Conservation (phyloP, 1,284 basidiomycete genomes). For the Ceratobasidium sp. region DNA sequence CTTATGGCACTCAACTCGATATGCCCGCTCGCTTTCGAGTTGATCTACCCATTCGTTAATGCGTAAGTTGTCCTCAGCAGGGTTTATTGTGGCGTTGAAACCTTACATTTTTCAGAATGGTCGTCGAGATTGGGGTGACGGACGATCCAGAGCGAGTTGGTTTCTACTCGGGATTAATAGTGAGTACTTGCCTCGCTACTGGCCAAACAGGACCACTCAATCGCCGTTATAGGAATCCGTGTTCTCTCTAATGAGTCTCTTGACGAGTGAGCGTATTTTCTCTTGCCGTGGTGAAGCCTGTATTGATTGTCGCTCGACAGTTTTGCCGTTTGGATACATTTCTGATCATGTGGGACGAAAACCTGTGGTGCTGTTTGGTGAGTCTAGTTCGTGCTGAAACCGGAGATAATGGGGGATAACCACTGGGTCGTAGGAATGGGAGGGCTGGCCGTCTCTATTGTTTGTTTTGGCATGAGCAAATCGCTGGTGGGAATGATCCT, state of each 20-base stretch:
- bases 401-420: not conserved
- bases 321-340: slow-evolving; percentile 39
- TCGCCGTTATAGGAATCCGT: slow-evolving; percentile 33
- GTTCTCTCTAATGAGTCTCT: slow-evolving; percentile 37
- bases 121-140: slow-evolving; percentile 47
- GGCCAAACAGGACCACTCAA: not conserved
- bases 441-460: slow-evolving; percentile 43
- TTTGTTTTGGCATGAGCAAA: slow-evolving; percentile 48
- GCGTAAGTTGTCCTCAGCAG: slow-evolving; percentile 6
- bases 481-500: slow-evolving; percentile 42
- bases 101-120: slow-evolving; percentile 35
- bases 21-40: slow-evolving; percentile 33
- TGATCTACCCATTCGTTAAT: slow-evolving; percentile 40
- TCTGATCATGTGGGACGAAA: slow-evolving; percentile 47
- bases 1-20: slow-evolving; percentile 26
- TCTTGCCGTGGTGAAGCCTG: not conserved
- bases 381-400: not conserved
- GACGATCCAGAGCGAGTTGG: slow-evolving; percentile 45
- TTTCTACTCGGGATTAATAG: slow-evolving; percentile 48
- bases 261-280: slow-evolving; percentile 18
- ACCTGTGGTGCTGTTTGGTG: slow-evolving; percentile 47
- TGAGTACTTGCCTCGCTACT: slow-evolving; percentile 23
- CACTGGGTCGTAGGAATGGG: slow-evolving; percentile 1
- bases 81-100: not conserved
- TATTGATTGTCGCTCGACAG: slow-evolving; percentile 2